Evolutionary conservation across 176 grass and related monocot species (phyloP).

Genomic region (Pontederia crassipes): DNA sequence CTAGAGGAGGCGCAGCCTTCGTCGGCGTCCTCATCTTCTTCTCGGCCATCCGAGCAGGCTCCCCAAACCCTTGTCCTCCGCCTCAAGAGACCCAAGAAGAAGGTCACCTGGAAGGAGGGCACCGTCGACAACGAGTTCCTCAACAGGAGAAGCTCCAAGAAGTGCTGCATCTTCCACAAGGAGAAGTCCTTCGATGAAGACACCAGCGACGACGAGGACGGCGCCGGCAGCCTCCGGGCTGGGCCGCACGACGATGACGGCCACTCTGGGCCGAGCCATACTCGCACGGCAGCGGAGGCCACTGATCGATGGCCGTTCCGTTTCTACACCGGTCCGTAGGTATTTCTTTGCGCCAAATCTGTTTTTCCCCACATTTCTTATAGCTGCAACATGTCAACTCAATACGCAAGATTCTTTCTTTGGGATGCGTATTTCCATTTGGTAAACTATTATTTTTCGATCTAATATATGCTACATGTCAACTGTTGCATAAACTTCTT

Average conservation of each 20-base stretch:
- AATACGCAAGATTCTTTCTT: too few species aligned
- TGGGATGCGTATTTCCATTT: too few species aligned
- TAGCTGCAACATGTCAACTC: too few species aligned
- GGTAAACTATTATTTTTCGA: too few species aligned
- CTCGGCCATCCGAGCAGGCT: conserved; percentile 19
- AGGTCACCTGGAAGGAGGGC: conserved; percentile 91
- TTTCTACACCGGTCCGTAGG: too few species aligned
- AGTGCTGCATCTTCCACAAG: conserved; percentile 98
- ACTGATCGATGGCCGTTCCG: not conserved
- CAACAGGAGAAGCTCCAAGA: conserved; percentile 88
- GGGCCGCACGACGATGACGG: conserved; percentile 11
- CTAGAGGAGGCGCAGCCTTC: conserved; percentile 8
- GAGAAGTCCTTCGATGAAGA: conserved; percentile 87
- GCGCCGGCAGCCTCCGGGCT: conserved; percentile 1
- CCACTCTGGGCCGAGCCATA: conserved; percentile 13
- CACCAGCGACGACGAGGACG: conserved; percentile 73
- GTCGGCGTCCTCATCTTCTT: conserved; percentile 14
- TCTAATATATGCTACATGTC: too few species aligned
- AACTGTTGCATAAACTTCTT: too few species aligned
- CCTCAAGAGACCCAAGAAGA: conserved; percentile 74
- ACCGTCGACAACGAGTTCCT: conserved; percentile 95
- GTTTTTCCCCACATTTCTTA: too few species aligned
- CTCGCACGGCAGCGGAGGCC: conserved; percentile 29
- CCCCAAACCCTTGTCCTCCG: conserved; percentile 56
- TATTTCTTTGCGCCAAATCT: too few species aligned